A percentile compares a stretch with the other conserved stretches of the same genome.
These are phyloP conservation scores for Ocimum tenuiflorum DNA, from an alignment of 257 asterid species.

Conservation along the genomic window DNA sequence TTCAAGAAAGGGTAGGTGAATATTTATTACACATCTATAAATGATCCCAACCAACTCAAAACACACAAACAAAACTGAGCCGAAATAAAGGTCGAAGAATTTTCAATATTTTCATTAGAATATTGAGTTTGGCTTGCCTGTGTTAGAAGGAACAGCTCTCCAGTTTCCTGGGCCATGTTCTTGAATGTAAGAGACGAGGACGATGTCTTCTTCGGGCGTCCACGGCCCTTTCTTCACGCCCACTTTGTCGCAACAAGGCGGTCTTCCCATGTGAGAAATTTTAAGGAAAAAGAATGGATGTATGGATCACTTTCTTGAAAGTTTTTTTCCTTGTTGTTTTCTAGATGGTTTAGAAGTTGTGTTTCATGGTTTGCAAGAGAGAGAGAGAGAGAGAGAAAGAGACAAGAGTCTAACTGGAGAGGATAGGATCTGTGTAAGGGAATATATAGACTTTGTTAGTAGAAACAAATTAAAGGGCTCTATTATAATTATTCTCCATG, in stretches of 20 bases:
- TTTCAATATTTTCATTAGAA: too few relatives aligned
- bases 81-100: too few relatives aligned
- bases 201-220: conserved; percentile 92
- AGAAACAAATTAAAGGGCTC: conserved; percentile 24
- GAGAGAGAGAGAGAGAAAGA: conserved; percentile 15
- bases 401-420: conserved; percentile 40
- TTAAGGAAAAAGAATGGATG: neutral
- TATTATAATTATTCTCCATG: conserved; percentile 3
- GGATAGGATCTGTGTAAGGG: conserved; percentile 25
- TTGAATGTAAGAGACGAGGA: conserved; percentile 75
- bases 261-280: conserved; percentile 59
- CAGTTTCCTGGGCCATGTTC: conserved; percentile 80
- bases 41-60: conserved; percentile 35
- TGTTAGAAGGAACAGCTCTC: conserved; percentile 67
- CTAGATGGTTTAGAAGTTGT: neutral
- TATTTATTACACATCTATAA: conserved; percentile 38
- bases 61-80: too few relatives aligned
- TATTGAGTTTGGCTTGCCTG: conserved; percentile 49
- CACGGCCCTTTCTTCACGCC: conserved; percentile 89
- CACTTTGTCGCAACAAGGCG: conserved; percentile 72
- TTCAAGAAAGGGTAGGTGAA: conserved; percentile 18
- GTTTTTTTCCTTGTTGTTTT: neutral
- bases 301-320: neutral
- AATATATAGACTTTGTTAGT: conserved; percentile 24
- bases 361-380: neutral